Percentiles rank a stretch among this genome's conserved stretches.
Conservation (phyloP, 2,329 filamentous ascomycete species). For the Penicillium sp. region DNA sequence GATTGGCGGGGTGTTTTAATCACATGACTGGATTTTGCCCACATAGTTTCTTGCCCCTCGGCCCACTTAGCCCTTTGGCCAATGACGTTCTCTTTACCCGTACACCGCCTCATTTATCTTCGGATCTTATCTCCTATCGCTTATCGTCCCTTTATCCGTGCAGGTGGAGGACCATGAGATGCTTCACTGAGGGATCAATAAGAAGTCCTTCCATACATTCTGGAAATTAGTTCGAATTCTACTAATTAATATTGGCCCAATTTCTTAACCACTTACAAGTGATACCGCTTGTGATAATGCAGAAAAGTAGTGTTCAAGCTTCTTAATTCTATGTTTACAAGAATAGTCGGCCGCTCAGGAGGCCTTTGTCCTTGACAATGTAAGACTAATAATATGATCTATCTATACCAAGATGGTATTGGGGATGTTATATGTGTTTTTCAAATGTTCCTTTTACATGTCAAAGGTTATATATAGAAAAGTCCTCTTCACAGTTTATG, state of each 20-base stretch:
- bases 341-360: no score
- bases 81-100: rapidly evolving
- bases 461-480: no score
- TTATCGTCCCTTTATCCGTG: background rate
- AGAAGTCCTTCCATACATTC: no score
- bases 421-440: no score
- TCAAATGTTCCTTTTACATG: no score
- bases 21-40: slow-evolving; percentile 3
- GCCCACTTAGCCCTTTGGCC: background rate
- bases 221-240: no score
- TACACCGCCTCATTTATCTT: slow-evolving; percentile 9
- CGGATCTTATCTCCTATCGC: slow-evolving; percentile 8
- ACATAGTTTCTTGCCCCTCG: background rate
- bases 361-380: no score
- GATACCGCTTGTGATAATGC: background rate
- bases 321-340: background rate
- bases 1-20: background rate
- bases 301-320: background rate
- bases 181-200: background rate
- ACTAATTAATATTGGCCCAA: background rate
- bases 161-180: background rate
- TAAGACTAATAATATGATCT: no score
- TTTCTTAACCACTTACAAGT: no score
- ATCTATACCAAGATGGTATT: no score
- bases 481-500: no score